Base-by-base conservation (phyloP, 148 eudicot genomes). In the Chenopodium formosanum region DNA sequence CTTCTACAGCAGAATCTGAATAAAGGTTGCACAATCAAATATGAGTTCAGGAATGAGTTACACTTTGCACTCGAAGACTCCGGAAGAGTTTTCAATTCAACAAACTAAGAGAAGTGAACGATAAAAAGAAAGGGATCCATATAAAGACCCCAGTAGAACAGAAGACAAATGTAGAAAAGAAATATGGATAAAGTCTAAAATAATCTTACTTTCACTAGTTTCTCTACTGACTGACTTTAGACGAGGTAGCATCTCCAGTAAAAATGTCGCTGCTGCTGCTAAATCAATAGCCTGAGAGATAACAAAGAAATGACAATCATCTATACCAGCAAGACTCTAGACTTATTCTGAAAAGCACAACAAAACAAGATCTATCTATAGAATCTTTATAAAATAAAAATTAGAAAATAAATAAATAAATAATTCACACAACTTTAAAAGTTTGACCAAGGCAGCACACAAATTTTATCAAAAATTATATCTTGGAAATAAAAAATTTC, bases 201-300 rank as follows among this genome's bases (percentile, higher is more conserved):
- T 23, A 46, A 60, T 27, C 94, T 63, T 89, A 95, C 94, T 84
- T 79, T 89, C 91, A 75, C 81, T 88, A 86, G 80, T 84, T 74
- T 85, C 91, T 77, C 70, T 79, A 78, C 77, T 83, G 75, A 90
- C 84, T 80, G 92, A 74, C 79, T 88, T 88, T 80, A 92, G 67
- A 82, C 94, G 91, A 84, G 98, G 95, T 78, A 96, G 91, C 86
- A 89, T 91, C 84, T 89, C 95, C 89, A 96, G 79, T 82, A 96
- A 88, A 84, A 84, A 86, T 79, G 99, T 96, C 19, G 92, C 91
- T 75, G 92, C 94, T 62, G 82, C 85, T 71, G 91, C 92, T 87
- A 96, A 90, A 83, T 96, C 94, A 82, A 90, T 84, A 74, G 97
- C 99, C 99, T 96, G 90, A 85, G 81, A 77, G 68, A 60, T 47